phyloP scores from a whole-genome alignment of 441 rosid species.

The Adansonia rubrostipa region DNA sequence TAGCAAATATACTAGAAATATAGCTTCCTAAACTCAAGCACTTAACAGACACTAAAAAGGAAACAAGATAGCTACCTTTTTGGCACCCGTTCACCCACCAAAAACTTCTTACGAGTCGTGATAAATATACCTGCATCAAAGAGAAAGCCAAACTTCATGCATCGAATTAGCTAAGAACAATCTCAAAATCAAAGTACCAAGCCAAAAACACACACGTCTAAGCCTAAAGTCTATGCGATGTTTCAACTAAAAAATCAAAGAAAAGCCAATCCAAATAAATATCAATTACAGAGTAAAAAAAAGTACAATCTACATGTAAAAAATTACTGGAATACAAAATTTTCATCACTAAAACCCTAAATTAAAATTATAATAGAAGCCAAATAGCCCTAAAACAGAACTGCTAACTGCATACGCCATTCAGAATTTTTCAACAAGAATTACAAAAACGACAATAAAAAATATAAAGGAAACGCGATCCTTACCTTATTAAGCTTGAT shows the following conservation, averaged over 20 bases:
- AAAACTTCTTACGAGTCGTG: background rate
- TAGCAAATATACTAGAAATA: background rate
- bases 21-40: background rate
- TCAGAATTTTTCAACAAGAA: background rate
- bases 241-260: background rate
- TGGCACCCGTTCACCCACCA: background rate
- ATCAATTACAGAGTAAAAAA: background rate
- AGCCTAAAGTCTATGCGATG: background rate
- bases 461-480: background rate
- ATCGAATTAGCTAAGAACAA: background rate
- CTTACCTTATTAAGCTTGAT: background rate
- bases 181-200: background rate
- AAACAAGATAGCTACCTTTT: constrained; percentile 14
- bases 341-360: constrained; percentile 13
- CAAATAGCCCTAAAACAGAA: background rate
- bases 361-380: background rate
- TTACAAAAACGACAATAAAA: background rate
- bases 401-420: background rate
- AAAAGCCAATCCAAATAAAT: background rate
- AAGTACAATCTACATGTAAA: background rate
- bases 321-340: background rate
- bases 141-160: background rate
- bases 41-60: background rate
- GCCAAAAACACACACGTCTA: background rate
- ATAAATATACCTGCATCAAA: background rate